A percentile compares a stretch with the other conserved stretches of the same genome.
Evolutionary conservation across 495 filamentous ascomycete genomes (phyloP).

Genomic region (Daldinia grandis): DNA sequence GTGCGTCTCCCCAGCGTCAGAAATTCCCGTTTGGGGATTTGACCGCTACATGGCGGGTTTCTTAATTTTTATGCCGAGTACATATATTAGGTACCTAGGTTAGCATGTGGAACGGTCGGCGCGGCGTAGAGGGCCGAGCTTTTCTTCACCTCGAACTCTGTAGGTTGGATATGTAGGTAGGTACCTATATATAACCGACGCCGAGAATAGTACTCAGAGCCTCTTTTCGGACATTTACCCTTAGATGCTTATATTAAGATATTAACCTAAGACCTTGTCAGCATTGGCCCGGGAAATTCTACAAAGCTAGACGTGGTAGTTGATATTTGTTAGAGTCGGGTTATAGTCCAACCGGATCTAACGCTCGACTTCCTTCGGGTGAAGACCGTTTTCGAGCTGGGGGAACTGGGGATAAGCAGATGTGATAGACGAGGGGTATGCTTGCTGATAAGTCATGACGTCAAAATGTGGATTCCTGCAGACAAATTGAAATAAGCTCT

Average conservation of each 20-base stretch:
- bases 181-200: slow-evolving; percentile 18
- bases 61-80: slow-evolving; percentile 20
- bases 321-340: not conserved
- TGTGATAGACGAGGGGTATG: slow-evolving; percentile 17
- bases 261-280: not conserved
- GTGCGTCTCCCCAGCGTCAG: slow-evolving; percentile 1
- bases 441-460: slow-evolving; percentile 28
- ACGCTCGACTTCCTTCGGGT: not conserved
- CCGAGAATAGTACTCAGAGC: slow-evolving; percentile 19
- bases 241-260: not conserved
- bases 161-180: too few relatives aligned
- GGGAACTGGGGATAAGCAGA: not conserved
- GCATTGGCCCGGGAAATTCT: not conserved
- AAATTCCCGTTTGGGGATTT: slow-evolving; percentile 4
- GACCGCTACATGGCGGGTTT: slow-evolving; percentile 19
- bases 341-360: not conserved
- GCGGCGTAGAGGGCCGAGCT: slow-evolving; percentile 14
- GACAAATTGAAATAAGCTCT: slow-evolving; percentile 30
- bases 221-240: not conserved
- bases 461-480: slow-evolving; percentile 37
- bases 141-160: slow-evolving; percentile 13
- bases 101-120: slow-evolving; percentile 15
- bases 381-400: not conserved
- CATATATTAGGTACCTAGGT: too few relatives aligned
- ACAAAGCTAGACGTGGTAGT: not conserved